Evolutionary conservation across 2,329 filamentous ascomycete species (phyloP).

Genomic region (Apiospora sp.): DNA sequence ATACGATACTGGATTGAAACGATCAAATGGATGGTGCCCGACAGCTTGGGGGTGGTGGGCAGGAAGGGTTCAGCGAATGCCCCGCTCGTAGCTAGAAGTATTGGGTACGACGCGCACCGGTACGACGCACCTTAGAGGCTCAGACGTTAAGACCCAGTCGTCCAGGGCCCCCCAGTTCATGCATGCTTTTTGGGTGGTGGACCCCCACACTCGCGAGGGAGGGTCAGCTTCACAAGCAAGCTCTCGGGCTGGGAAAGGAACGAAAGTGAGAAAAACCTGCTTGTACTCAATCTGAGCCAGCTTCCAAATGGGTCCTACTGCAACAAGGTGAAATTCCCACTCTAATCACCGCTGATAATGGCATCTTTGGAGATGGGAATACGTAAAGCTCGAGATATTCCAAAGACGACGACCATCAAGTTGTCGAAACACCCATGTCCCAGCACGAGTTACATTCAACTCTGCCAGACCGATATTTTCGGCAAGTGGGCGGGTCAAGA

Average conservation of each 20-base stretch:
- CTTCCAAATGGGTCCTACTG: not conserved
- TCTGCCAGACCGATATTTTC: not conserved
- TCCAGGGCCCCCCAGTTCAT: conserved; percentile 16
- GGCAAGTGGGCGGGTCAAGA: conserved; percentile 3
- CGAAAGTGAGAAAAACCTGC: not conserved
- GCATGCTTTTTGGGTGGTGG: conserved; percentile 20
- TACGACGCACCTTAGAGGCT: conserved; percentile 10
- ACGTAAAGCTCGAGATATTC: not conserved
- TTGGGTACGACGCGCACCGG: conserved; percentile 9
- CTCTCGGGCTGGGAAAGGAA: conserved; percentile 2
- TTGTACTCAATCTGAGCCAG: not conserved
- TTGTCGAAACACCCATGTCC: not conserved
- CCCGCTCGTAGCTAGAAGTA: conserved; percentile 17
- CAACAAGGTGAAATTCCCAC: not conserved
- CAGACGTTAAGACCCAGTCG: conserved; percentile 5
- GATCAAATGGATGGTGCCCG: not conserved
- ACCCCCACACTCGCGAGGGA: conserved; percentile 19
- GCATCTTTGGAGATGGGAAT: not conserved
- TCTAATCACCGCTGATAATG: not conserved
- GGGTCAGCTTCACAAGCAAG: conserved; percentile 21
- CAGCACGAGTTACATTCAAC: not conserved
- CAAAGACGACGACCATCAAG: not conserved
- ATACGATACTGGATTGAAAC: not conserved
- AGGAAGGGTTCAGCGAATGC: not conserved
- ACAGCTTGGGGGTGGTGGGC: not conserved